phyloP scores from a whole-genome alignment of 2,329 filamentous ascomycete genomes.

The Xylaria sp. region DNA sequence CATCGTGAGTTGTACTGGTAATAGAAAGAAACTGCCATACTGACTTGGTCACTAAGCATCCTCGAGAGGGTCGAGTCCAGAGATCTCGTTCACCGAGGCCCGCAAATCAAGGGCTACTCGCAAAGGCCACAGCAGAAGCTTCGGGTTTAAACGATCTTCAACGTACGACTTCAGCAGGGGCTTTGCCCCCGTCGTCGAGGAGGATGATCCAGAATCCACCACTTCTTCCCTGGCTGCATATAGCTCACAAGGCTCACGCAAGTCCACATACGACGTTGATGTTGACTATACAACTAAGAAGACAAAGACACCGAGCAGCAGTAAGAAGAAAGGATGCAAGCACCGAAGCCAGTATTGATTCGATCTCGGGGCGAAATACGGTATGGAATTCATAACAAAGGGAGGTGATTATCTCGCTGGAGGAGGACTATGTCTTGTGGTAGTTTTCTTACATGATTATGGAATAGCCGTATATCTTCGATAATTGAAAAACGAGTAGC shows the following conservation, averaged over 20 bases:
- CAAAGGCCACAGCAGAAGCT: constrained; percentile 49
- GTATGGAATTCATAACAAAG: background rate
- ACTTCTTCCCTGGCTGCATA: constrained; percentile 35
- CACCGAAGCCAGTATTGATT: constrained; percentile 43
- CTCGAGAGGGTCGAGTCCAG: constrained; percentile 50
- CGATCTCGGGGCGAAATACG: background rate
- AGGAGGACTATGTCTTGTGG: background rate
- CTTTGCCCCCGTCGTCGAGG: constrained; percentile 42
- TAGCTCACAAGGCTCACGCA: constrained; percentile 40
- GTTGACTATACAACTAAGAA: constrained; percentile 44
- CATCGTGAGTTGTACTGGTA: constrained; percentile 52
- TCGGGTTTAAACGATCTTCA: constrained; percentile 40
- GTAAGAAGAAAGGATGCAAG: constrained; percentile 47
- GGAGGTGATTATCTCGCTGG: background rate
- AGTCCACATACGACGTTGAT: constrained; percentile 40
- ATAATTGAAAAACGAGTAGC: background rate
- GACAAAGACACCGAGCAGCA: constrained; percentile 40
- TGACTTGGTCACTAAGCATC: constrained; percentile 46
- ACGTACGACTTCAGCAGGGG: constrained; percentile 42
- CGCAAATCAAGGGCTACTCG: constrained; percentile 53
- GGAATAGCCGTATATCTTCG: background rate
- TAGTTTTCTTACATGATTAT: background rate
- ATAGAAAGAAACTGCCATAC: constrained; percentile 10
- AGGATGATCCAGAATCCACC: constrained; percentile 36
- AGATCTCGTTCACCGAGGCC: constrained; percentile 52